A percentile compares a stretch with the other conserved stretches of the same genome.
These are phyloP conservation scores for Hanseniaspora taiwanica DNA, from an alignment of 805 yeast species.

Conservation along the genomic window DNA sequence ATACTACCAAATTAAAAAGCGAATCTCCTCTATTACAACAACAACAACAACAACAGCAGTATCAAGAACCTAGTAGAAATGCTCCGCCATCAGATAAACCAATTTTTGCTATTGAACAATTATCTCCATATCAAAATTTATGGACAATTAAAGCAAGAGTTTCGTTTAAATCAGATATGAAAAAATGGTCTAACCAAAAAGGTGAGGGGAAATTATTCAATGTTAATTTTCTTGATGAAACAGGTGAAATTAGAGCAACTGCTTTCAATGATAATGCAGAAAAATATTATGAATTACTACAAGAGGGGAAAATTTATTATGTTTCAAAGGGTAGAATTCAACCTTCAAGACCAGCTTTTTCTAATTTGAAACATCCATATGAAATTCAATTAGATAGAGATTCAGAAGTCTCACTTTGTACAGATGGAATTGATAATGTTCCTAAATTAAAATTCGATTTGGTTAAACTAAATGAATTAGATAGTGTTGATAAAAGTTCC, in stretches of 20 bases:
- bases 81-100: too few relatives aligned
- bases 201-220: slow-evolving; percentile 88
- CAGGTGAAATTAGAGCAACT: slow-evolving; percentile 92
- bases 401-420: slow-evolving; percentile 57
- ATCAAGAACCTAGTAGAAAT: too few relatives aligned
- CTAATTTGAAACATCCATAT: slow-evolving; percentile 74
- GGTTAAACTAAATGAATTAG: slow-evolving; percentile 52
- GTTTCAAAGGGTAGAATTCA: slow-evolving; percentile 70
- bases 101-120: slow-evolving; percentile 53
- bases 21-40: not conserved
- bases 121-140: slow-evolving; percentile 79
- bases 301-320: slow-evolving; percentile 83
- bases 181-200: slow-evolving; percentile 73
- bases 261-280: slow-evolving; percentile 85
- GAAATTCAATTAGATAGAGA: slow-evolving; percentile 76
- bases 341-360: slow-evolving; percentile 75
- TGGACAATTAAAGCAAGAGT: slow-evolving; percentile 95
- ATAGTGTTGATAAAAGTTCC: slow-evolving; percentile 32
- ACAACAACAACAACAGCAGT: not conserved
- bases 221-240: slow-evolving; percentile 79
- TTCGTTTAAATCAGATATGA: slow-evolving; percentile 73
- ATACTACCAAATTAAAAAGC: too few relatives aligned
- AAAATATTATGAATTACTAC: slow-evolving; percentile 56
- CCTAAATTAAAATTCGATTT: slow-evolving; percentile 75
- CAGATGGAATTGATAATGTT: slow-evolving; percentile 38